phyloP scores from a whole-genome alignment of 805 yeast species.

The Metschnikowia vanudenii region DNA sequence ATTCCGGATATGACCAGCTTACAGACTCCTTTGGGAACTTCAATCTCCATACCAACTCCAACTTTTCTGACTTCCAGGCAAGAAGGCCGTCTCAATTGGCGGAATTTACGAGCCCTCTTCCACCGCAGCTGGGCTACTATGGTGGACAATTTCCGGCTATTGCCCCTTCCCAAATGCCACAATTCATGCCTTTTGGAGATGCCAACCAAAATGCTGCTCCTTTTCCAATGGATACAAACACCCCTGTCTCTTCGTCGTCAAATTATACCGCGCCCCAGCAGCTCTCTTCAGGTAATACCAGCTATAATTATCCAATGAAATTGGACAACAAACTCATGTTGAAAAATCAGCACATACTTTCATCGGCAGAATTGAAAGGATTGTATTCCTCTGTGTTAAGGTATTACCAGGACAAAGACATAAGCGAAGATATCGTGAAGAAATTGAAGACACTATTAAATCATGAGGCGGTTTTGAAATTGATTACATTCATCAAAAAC shows the following conservation, averaged over 20 bases:
- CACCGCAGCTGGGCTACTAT: constrained; percentile 6
- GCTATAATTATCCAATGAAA: constrained; percentile 23
- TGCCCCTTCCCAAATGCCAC: constrained; percentile 1
- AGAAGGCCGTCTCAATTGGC: constrained; percentile 45
- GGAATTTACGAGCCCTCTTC: constrained; percentile 20
- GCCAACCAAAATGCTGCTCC: not conserved
- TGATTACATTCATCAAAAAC: constrained; percentile 39
- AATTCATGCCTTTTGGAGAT: constrained; percentile 2
- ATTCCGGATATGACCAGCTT: constrained; percentile 25
- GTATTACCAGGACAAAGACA: constrained; percentile 48
- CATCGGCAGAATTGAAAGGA: constrained; percentile 55
- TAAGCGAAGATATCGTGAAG: constrained; percentile 27
- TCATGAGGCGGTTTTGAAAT: constrained; percentile 28
- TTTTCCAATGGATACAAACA: not conserved
- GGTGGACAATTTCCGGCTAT: constrained; percentile 11
- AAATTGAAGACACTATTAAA: constrained; percentile 28
- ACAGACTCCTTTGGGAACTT: constrained; percentile 30
- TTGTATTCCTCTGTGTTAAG: constrained; percentile 48
- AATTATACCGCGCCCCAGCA: not conserved
- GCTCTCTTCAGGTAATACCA: not conserved
- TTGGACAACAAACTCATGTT: constrained; percentile 65
- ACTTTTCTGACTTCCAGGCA: constrained; percentile 38
- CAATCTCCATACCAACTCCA: constrained; percentile 32
- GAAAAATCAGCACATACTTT: constrained; percentile 53
- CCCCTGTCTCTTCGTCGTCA: not conserved